phyloP scores from a whole-genome alignment of 495 filamentous ascomycete genomes.

The Thozetella sp. region DNA sequence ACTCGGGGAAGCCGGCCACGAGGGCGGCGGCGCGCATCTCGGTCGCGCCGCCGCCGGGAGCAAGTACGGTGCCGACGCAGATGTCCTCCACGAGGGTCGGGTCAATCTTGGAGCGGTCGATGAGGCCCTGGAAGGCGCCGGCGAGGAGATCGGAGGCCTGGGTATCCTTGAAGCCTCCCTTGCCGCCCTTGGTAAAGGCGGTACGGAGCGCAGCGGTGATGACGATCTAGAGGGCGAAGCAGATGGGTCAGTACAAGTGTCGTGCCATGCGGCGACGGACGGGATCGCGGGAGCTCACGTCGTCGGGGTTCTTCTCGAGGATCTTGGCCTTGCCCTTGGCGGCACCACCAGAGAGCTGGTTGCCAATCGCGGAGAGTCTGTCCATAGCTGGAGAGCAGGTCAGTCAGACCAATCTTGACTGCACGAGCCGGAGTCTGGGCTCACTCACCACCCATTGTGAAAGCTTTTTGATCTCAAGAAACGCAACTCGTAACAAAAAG shows the following conservation, averaged over 20 bases:
- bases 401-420: conserved; percentile 5
- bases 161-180: conserved; percentile 95
- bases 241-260: conserved; percentile 3
- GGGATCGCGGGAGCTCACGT: conserved; percentile 31
- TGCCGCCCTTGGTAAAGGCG: conserved; percentile 88
- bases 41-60: conserved; percentile 92
- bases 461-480: conserved; percentile 3
- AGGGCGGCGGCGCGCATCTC: conserved; percentile 94
- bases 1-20: conserved; percentile 87
- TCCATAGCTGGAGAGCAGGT: conserved; percentile 35
- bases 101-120: conserved; percentile 84
- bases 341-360: conserved; percentile 40
- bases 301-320: conserved; percentile 51
- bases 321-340: conserved; percentile 43
- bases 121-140: conserved; percentile 77
- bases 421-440: neutral
- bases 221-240: conserved; percentile 66
- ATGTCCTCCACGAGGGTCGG: conserved; percentile 87
- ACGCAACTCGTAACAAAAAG: neutral
- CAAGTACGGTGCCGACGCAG: conserved; percentile 86
- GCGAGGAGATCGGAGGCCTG: conserved; percentile 81
- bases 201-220: conserved; percentile 92
- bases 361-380: conserved; percentile 44
- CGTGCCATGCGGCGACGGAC: conserved; percentile 5
- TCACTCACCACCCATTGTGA: conserved; percentile 32